These are phyloP conservation scores for Botrytis sinoallii DNA, from an alignment of 2,329 filamentous ascomycete species.

Conservation along the genomic window DNA sequence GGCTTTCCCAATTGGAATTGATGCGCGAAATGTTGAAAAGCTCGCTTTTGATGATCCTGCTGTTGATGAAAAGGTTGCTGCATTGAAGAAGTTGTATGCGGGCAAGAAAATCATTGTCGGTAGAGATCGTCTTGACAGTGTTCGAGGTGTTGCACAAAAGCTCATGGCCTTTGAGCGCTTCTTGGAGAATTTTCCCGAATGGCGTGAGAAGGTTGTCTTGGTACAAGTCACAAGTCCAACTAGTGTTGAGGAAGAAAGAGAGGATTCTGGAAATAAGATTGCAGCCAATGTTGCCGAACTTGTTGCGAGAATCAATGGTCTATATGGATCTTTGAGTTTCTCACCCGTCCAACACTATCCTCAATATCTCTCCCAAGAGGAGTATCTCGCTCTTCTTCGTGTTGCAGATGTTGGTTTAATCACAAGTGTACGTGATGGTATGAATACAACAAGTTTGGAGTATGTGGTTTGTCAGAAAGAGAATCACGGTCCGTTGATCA, in stretches of 20 bases:
- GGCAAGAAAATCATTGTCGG: conserved; percentile 95
- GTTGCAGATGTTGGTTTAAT: conserved; percentile 90
- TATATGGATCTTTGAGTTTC: conserved; percentile 83
- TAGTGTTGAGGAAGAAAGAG: conserved; percentile 72
- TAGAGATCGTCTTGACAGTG: conserved; percentile 87
- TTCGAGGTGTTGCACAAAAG: conserved; percentile 92
- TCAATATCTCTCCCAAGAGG: conserved; percentile 82
- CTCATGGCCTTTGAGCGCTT: conserved; percentile 92
- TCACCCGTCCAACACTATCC: conserved; percentile 92
- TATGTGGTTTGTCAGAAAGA: conserved; percentile 92
- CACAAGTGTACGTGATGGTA: conserved; percentile 91
- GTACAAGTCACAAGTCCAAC: conserved; percentile 94
- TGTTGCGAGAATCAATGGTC: conserved; percentile 86
- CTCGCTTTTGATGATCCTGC: conserved; percentile 69
- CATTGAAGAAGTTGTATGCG: conserved; percentile 73
- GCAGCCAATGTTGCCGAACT: conserved; percentile 87
- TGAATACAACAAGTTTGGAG: conserved; percentile 96
- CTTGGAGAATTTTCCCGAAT: conserved; percentile 84
- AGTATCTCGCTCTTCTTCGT: conserved; percentile 92
- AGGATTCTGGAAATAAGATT: conserved; percentile 75
- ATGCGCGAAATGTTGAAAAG: conserved; percentile 74
- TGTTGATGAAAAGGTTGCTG: conserved; percentile 68
- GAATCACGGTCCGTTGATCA: conserved; percentile 80
- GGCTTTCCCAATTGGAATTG: conserved; percentile 92
- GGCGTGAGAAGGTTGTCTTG: conserved; percentile 86